Base-by-base conservation (phyloP, 2,329 filamentous ascomycete species). In the Biscogniauxia sp. region DNA sequence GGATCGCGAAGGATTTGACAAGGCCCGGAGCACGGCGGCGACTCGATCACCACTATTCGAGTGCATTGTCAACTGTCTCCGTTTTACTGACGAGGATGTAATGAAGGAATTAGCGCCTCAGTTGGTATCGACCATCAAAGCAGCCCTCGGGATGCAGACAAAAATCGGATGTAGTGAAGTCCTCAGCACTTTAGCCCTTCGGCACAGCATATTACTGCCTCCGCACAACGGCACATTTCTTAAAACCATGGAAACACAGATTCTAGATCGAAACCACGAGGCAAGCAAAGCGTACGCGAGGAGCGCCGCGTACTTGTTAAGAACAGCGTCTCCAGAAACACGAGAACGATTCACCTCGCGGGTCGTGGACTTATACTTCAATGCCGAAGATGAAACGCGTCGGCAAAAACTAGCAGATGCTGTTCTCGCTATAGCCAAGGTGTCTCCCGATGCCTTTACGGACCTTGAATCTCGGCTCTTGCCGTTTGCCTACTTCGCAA, bases 111-210 rank as follows among this genome's bases (percentile, higher is more conserved):
- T 97, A 9, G 87, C 88, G 41, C 87, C 88, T 1, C 85, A 81
- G 52, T 82, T 99, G 0, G 89, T 95, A 73, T 83, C 84, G 28
- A 88, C 90, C 0, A 92, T 98, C 76, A 95, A 94, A 73, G 88
- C 84, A 25, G 91, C 93, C 1, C 88, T 99, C 45, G 94, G 93
- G 1, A 88, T 98, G 77, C 94, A 94, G 1, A 96, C 93, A 0
- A 98, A 98, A 78, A 90, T 98, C 54, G 95, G 93, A 45, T 96
- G 93, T 70, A 91, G 90, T 65, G 87, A 92, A 58, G 88, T 97
- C 1, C 82, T 99, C 32, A 90, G 91, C 7, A 93, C 92, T 0
- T 82, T 99, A 7, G 91, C 92, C 55, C 94, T 93, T 55, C 86
- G 92, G 13, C 90, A 94, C 65, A 86, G 85, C 41, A 83, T 88